Evolutionary conservation across 164 flowering plant genomes (phyloP), one percentile per base, ranked within the genome.

Genomic region (Hamamelis virginiana): DNA sequence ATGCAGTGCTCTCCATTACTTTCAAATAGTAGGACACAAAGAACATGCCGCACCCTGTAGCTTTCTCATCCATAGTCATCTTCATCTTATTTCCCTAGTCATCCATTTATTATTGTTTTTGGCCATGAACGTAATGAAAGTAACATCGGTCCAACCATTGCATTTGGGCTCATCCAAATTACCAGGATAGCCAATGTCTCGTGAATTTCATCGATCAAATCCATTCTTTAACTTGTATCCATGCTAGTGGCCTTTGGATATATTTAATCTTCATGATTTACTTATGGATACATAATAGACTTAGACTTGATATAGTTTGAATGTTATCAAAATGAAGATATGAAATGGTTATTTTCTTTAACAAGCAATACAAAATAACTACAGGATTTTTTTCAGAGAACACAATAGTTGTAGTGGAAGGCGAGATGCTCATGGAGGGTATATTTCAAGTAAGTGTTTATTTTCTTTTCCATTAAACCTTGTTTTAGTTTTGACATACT

Each of bases 341-440:
- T 65, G 62, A 28, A 21, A 48, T 27, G 19, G 48, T 62, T 59
- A 48, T 74, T 83, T 85, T 85, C 92, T 64, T 89, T 91, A 76
- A 92, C 88, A 65, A 59, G 67, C 56, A 69, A 66, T 76, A 96
- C 99, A 96, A 88, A 78, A 84, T 93, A 57, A 89, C 96, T 9
- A 83, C 97, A 53, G 99, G 99, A 2, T 89, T 87, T 28, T 91
- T 93, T 71, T 78, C 87, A 44, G 99, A 96, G 81, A 93, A 96
- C 72, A 93, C 98, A 9, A 78, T 96, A 68, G 87, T 96, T 74
- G 86, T 93, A 68, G 99, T 92, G 19, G 97, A 96, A 82, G 98
- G 99, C 3, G 91, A 90, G 82, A 86, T 86, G 90, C 94, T 83
- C 14, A 46, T 78, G 53, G 81, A 82, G 69, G 99, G 97, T 28